A percentile compares a stretch with the other conserved stretches of the same genome.
phyloP scores from a whole-genome alignment of 83 land plant genomes.

The Picea mariana region DNA sequence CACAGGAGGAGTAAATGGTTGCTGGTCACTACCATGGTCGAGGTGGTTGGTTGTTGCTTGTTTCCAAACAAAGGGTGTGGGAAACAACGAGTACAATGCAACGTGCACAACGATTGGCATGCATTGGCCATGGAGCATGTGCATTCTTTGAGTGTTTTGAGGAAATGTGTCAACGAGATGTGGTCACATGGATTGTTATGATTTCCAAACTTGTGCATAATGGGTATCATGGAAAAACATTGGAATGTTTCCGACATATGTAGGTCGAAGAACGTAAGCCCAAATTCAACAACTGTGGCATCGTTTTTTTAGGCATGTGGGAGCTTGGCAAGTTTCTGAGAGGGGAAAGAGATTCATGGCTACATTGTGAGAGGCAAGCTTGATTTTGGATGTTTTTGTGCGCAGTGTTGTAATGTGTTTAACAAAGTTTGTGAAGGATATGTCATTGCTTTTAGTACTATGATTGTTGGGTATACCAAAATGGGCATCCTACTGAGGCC shows the following conservation, averaged over 20 bases:
- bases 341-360: slow-evolving; percentile 19
- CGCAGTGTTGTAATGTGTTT: not conserved
- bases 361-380: not conserved
- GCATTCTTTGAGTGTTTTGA: slow-evolving; percentile 24
- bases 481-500: not conserved
- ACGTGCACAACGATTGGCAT: no score
- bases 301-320: slow-evolving; percentile 33
- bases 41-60: no score
- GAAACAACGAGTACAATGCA: no score
- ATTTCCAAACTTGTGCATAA: slow-evolving; percentile 24
- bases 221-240: slow-evolving; percentile 24
- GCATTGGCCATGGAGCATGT: no score
- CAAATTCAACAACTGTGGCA: slow-evolving; percentile 28
- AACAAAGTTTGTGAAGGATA: not conserved
- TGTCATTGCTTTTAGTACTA: not conserved
- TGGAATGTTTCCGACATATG: slow-evolving; percentile 27
- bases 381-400: not conserved
- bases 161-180: slow-evolving; percentile 18
- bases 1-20: no score
- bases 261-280: slow-evolving; percentile 18
- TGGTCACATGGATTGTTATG: slow-evolving; percentile 36
- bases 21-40: no score
- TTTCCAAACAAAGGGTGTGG: no score
- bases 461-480: not conserved
- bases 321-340: slow-evolving; percentile 11